phyloP scores from a whole-genome alignment of 2,329 filamentous ascomycete genomes.

The Pestalotiopsis fici region DNA sequence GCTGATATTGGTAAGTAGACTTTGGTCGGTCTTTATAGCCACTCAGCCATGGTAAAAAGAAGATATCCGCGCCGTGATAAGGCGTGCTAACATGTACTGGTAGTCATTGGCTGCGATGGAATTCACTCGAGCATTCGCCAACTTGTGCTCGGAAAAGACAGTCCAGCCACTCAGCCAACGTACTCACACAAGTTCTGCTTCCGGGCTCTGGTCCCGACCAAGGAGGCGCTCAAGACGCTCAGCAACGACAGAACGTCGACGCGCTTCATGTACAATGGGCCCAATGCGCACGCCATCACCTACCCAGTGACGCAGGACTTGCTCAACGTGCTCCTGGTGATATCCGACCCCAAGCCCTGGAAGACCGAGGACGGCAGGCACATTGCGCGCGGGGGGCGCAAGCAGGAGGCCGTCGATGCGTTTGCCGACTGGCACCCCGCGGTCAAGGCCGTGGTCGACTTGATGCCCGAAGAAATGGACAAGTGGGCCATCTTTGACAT shows the following conservation, averaged over 20 bases:
- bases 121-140: slow-evolving; percentile 59
- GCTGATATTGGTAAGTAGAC: slow-evolving; percentile 31
- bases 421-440: slow-evolving; percentile 42
- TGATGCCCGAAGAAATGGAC: slow-evolving; percentile 50
- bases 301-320: slow-evolving; percentile 61
- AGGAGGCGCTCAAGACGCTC: slow-evolving; percentile 46
- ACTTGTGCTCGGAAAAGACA: slow-evolving; percentile 48
- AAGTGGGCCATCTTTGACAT: slow-evolving; percentile 60
- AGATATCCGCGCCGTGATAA: neutral
- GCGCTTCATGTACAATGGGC: slow-evolving; percentile 58
- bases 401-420: slow-evolving; percentile 38
- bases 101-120: slow-evolving; percentile 64
- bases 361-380: slow-evolving; percentile 21
- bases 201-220: slow-evolving; percentile 62
- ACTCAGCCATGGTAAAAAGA: neutral
- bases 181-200: slow-evolving; percentile 65
- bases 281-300: slow-evolving; percentile 57
- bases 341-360: slow-evolving; percentile 40
- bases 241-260: slow-evolving; percentile 49
- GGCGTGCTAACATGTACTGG: neutral
- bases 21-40: neutral
- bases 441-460: slow-evolving; percentile 34
- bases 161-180: slow-evolving; percentile 43
- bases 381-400: slow-evolving; percentile 36
- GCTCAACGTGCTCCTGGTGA: slow-evolving; percentile 58